Percentiles rank a stretch among this genome's conserved stretches.
Conservation (phyloP, 75 land plant genomes). For the Selaginella tamariscina region DNA sequence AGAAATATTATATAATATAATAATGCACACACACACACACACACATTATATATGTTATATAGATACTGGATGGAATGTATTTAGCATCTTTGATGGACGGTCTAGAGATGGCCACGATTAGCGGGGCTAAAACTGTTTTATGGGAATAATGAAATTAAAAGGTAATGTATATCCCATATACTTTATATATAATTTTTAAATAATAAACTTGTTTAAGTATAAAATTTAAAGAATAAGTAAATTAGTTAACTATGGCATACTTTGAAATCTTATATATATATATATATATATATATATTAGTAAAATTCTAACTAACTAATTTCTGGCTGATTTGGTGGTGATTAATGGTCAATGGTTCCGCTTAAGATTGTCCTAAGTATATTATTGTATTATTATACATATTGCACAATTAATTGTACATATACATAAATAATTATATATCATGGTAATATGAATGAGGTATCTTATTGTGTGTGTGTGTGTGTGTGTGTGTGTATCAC, state of each 20-base stretch:
- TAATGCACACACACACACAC: no score
- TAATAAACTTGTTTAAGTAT: no score
- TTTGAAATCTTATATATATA: no score
- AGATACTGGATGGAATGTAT: constrained; percentile 91
- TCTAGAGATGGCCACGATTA: constrained; percentile 71
- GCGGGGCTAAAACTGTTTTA: constrained; percentile 83
- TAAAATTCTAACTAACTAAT: no score
- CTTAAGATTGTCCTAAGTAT: constrained; percentile 57
- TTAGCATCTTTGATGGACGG: constrained; percentile 80
- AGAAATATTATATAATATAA: constrained; percentile 7
- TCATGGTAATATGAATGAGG: no score
- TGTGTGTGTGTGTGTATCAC: constrained; percentile 90
- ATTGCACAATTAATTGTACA: neutral
- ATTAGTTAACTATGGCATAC: no score
- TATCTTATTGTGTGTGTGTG: constrained; percentile 58
- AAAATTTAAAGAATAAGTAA: neutral
- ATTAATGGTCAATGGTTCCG: constrained; percentile 87
- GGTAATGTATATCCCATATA: constrained; percentile 27
- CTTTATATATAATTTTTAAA: neutral
- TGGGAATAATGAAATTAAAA: constrained; percentile 86
- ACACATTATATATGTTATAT: neutral
- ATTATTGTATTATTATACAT: neutral
- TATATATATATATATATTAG: no score
- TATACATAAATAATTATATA: no score
- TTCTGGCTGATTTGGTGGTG: constrained; percentile 82